Evolutionary conservation across 1,284 basidiomycete species (phyloP).

Genomic region (Porodaedalea pini): DNA sequence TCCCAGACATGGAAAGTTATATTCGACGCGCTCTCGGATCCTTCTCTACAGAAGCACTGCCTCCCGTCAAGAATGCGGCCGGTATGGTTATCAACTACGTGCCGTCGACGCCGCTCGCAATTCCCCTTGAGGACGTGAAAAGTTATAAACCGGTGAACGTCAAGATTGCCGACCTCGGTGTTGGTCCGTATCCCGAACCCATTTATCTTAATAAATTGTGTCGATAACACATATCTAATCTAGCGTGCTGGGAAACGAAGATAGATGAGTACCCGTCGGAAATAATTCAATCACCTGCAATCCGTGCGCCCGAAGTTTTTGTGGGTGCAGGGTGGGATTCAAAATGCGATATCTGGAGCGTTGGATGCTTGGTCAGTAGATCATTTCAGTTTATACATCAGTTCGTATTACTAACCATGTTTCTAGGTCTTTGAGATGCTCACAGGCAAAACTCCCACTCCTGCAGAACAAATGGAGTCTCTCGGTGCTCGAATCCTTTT

Average conservation of each 20-base stretch:
- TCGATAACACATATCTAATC: no score
- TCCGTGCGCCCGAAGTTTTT: not conserved
- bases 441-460: no score
- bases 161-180: not conserved
- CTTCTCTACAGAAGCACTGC: not conserved
- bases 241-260: no score
- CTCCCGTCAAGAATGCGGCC: not conserved
- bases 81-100: not conserved
- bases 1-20: not conserved
- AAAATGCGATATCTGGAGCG: not conserved
- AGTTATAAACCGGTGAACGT: no score
- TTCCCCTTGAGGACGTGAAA: not conserved
- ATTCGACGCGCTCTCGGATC: not conserved
- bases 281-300: no score
- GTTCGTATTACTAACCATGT: no score
- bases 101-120: not conserved
- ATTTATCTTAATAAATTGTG: no score
- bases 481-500: no score
- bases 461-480: no score
- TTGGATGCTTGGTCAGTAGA: not conserved
- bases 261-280: no score
- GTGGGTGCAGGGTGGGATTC: not conserved
- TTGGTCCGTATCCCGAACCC: no score
- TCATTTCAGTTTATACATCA: not conserved
- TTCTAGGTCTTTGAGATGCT: no score